These are phyloP conservation scores for Taiozyma sp. DNA, from an alignment of 1,139 yeast genomes.

Conservation along the genomic window DNA sequence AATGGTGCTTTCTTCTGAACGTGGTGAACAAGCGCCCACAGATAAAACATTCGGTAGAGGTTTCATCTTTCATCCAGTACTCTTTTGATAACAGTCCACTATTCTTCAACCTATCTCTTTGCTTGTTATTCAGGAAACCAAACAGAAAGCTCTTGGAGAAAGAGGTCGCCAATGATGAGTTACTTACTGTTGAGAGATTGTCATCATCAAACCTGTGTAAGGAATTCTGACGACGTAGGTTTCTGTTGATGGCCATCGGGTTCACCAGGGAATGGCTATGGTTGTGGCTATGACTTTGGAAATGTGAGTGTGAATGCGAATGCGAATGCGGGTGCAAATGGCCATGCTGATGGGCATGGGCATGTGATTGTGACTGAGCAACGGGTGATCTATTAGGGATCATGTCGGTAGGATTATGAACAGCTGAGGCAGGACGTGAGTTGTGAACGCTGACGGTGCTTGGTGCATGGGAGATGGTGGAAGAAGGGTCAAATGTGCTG, in stretches of 20 bases:
- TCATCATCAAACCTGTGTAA: conserved; percentile 22
- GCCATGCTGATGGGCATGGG: neutral
- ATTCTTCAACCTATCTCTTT: conserved; percentile 26
- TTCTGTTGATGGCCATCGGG: conserved; percentile 15
- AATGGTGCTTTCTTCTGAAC: conserved; percentile 89
- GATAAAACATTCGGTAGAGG: conserved; percentile 75
- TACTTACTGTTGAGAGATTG: conserved; percentile 22
- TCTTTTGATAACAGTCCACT: conserved; percentile 50
- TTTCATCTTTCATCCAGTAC: conserved; percentile 92
- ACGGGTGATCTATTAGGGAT: conserved; percentile 13
- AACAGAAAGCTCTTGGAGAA: conserved; percentile 38
- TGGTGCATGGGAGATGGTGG: conserved; percentile 11
- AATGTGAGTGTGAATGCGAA: neutral
- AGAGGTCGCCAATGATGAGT: conserved; percentile 36
- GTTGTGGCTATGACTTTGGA: neutral
- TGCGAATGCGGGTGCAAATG: neutral
- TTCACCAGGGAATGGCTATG: neutral
- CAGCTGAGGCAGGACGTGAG: conserved; percentile 17
- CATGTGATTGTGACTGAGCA: neutral
- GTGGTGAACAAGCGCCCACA: conserved; percentile 72
- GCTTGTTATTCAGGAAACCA: conserved; percentile 41
- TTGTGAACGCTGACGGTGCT: conserved; percentile 17
- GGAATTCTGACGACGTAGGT: conserved; percentile 1
- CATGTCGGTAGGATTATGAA: conserved; percentile 10
- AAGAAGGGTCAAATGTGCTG: conserved; percentile 18